Base-by-base conservation (phyloP, 78 protist genomes). In the Dictyostelium intermedium region DNA sequence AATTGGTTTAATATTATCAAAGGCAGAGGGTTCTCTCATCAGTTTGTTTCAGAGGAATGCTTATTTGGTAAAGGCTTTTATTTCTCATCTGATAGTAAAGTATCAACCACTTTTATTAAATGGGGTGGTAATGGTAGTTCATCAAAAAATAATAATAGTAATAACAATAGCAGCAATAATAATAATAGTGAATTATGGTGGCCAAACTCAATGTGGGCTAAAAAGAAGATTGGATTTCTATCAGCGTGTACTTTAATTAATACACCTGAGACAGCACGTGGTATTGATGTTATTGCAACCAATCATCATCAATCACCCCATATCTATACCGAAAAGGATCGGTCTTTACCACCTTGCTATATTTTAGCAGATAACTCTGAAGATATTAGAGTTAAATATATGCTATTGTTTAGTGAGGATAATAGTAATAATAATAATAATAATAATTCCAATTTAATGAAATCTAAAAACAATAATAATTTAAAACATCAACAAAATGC, bases 51-150 rank as follows among this genome's bases (percentile, higher is more conserved):
- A 7, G 84, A 77, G 2, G 41, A 60, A 25, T 87, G 86, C 66
- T 2, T 87, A n/a, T 87, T 87, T 79, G 93, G 93, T 43, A 50
- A 53, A 20, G 93, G 93, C 5, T 79, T 87, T 39, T 87, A 87
- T 45, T 87, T 87, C 47, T 79, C 87, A 14, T 41, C 45, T 7
- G 93, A 87, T 53, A 87, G 93, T 45, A 87, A 87, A 25, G 93
- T 87, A 13, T 79, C 86, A 9, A 76, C 69, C 8, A 78, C 86
- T 5, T 87, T 87, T 45, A 72, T 87, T n/a, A 87, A 87, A 30
- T 61, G 34, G 66, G 80, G 93, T 47, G 47, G 81, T 74, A 74
- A 30, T 37, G 81, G n/a, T 14, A 18, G 25, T 32, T 9, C 45
- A 8, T 18, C 45, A 25, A 10, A 20, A 7, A 34, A 18, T 7